Conservation (phyloP, 2,329 filamentous ascomycete genomes). For the Aspergillus sp. region DNA sequence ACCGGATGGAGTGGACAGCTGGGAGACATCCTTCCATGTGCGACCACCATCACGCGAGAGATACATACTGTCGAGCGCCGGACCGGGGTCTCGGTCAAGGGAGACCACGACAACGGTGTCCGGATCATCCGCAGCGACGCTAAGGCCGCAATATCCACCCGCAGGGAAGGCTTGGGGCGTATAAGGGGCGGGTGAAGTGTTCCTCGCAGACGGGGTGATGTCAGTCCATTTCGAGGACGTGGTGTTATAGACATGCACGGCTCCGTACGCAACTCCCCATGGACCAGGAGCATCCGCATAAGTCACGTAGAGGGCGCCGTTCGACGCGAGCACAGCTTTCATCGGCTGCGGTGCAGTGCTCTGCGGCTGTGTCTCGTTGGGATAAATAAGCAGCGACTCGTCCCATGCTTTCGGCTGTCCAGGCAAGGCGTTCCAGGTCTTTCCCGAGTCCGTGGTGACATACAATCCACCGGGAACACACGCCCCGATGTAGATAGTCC, state of each 20-base stretch:
- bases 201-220: conserved; percentile 11
- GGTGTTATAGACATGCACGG: conserved; percentile 14
- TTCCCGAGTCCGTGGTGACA: conserved; percentile 8
- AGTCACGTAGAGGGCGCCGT: conserved; percentile 14
- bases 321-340: conserved; percentile 13
- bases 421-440: conserved; percentile 11
- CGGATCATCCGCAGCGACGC: conserved; percentile 11
- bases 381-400: conserved; percentile 8
- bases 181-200: conserved; percentile 10
- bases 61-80: conserved; percentile 16
- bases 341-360: conserved; percentile 15
- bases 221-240: conserved; percentile 7
- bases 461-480: conserved; percentile 11
- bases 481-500: conserved; percentile 13
- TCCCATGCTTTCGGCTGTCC: conserved; percentile 14
- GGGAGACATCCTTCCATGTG: conserved; percentile 16
- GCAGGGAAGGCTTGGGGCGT: conserved; percentile 12
- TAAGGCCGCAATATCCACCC: conserved; percentile 14
- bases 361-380: conserved; percentile 11
- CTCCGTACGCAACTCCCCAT: conserved; percentile 12
- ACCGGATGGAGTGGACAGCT: conserved; percentile 13
- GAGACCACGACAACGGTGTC: conserved; percentile 13
- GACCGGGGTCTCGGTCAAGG: conserved; percentile 13
- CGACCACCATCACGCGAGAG: conserved; percentile 15
- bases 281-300: conserved; percentile 13